Conservation (phyloP, 148 eudicot genomes). For the Rhododendron griersonianum region DNA sequence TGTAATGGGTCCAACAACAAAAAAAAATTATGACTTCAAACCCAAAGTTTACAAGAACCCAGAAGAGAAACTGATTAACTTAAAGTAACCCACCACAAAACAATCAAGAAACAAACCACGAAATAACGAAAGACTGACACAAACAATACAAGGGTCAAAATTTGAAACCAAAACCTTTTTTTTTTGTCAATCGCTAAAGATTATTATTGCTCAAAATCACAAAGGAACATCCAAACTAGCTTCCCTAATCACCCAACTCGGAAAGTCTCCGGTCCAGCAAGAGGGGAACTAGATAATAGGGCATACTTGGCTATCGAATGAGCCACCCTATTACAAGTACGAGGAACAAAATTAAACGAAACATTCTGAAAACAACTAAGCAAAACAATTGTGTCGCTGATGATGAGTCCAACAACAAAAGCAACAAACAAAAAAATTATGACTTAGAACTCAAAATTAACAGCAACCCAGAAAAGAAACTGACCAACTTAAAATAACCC, state of each 20-base stretch:
- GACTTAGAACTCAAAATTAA: constrained; percentile 3
- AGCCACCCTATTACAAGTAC: too few species aligned
- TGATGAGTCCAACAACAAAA: neutral
- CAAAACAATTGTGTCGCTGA: too few species aligned
- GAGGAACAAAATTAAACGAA: too few species aligned
- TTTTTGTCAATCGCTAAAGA: too few species aligned
- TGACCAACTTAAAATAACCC: too few species aligned
- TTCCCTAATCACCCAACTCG: too few species aligned
- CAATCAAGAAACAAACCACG: neutral
- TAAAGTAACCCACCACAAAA: neutral
- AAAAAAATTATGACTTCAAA: neutral
- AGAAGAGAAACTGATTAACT: neutral
- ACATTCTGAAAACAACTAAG: too few species aligned
- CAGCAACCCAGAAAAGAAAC: neutral
- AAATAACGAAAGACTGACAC: neutral
- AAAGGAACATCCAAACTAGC: too few species aligned
- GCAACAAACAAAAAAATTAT: neutral
- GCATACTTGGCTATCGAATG: too few species aligned
- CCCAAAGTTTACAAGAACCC: neutral
- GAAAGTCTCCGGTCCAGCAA: too few species aligned
- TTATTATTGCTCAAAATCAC: too few species aligned
- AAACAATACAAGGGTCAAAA: neutral
- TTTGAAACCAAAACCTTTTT: neutral
- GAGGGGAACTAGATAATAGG: too few species aligned
- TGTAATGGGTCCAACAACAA: neutral